A percentile compares a stretch with the other conserved stretches of the same genome.
Evolutionary conservation across 169 alveolate species (phyloP).

Genomic region (Plasmodium gonderi): DNA sequence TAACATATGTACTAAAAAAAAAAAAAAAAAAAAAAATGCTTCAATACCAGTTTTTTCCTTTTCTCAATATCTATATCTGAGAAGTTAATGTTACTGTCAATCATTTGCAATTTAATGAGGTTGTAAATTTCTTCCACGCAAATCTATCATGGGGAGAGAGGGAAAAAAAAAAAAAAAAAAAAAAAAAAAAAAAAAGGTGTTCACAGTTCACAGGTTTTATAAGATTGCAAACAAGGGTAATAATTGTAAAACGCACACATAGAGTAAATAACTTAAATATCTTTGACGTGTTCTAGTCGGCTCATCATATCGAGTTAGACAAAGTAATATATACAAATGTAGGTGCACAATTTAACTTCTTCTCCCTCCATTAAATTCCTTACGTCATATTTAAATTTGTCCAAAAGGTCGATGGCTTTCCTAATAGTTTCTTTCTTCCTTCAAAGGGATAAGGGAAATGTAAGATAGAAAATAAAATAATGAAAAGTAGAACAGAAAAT

Average conservation of each 20-base stretch:
- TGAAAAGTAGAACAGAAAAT: too few species aligned
- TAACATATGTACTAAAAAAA: too few species aligned
- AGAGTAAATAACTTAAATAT: not conserved
- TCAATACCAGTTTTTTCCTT: constrained; percentile 59
- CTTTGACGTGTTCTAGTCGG: not conserved
- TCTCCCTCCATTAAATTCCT: not conserved
- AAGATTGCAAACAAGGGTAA: not conserved
- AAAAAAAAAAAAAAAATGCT: too few species aligned
- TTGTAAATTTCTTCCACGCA: constrained; percentile 55
- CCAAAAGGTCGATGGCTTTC: constrained; percentile 37
- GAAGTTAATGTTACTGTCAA: constrained; percentile 24
- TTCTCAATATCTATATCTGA: constrained; percentile 65
- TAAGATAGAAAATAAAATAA: too few species aligned
- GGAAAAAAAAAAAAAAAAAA: not conserved
- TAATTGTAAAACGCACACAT: not conserved
- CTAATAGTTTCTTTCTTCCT: constrained; percentile 45
- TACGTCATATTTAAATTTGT: constrained; percentile 69
- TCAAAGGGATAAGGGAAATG: not conserved
- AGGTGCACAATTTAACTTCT: not conserved
- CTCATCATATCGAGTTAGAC: too few species aligned
- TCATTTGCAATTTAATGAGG: constrained; percentile 49
- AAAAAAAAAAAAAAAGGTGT: not conserved
- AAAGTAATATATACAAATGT: not conserved
- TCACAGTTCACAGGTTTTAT: not conserved
- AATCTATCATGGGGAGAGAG: constrained; percentile 1